Base-by-base conservation (phyloP, 176 grass and related monocot genomes). In the Thinopyrum elongatum region DNA sequence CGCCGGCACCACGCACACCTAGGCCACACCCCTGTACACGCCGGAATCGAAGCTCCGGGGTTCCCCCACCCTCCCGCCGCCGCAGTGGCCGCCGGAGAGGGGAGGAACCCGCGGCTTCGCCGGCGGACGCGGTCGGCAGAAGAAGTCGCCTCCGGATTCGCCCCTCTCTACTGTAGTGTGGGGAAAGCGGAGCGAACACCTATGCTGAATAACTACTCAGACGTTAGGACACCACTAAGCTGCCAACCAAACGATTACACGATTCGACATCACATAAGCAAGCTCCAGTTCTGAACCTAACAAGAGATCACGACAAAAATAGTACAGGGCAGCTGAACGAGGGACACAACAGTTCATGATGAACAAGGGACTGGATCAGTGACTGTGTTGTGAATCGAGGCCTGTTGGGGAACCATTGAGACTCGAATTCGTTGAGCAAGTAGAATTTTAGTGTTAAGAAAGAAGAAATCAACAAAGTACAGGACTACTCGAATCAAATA, bases 321-420 rank as follows among this genome's bases (percentile, higher is more conserved):
- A 51, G 2, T 36, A 14, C 21, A 38, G 13, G 59, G 29, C 41
- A 47, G 21, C 42, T 27, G 44, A 85, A 77, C 46, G n/a, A 46
- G 13, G 53, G 73, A 21, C 26, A 28, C 26, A 21, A 7, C 73
- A 87, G 74, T 55, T 90, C 69, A 95, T 36, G 90, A 77, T 13
- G 93, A 86, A 77, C 71, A 62, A 67, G 85, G 66, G 59, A 74
- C 21, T 36, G 84, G 81, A 47, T 86, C 90, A 65, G 44, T 82
- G 66, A 3, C 41, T 76, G 10, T 42, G 11, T 14, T 12, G 42
- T 46, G 42, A 46, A 46, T 46, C 42, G 42, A 46, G 42, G 42
- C 42, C 42, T 46, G 42, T 46, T 46, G 42, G 42, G 41, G 46
- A 49, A 49, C 14, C 14, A 51, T 51, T 17, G 47, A 15, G 12